Evolutionary conservation across 2,329 filamentous ascomycete species (phyloP), one percentile per base, ranked within the genome.

Genomic region (Beauveria bassiana): DNA sequence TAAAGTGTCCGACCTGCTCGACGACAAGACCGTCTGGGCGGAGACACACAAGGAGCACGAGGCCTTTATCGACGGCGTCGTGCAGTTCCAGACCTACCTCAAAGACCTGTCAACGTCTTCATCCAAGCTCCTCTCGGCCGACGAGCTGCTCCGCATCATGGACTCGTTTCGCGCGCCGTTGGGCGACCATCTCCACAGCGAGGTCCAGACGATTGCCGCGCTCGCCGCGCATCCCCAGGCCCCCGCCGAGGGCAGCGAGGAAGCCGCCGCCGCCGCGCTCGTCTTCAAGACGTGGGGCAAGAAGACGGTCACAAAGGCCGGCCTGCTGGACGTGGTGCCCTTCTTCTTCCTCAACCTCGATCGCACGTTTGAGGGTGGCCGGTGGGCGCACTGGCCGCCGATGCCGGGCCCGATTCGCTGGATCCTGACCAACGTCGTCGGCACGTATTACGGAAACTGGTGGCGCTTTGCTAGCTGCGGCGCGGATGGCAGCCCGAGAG

Each of bases 401-500:
- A 87, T 88, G 75, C 85, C 85, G 1, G 77, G 75, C 5, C 79
- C 82, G 3, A 77, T 87, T 63, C 78, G 79, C 61, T 88, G 84
- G 84, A 80, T 79, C 0, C 67, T 88, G 64, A 76, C 82, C 42
- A 86, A 86, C 66, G 70, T 87, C 49, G 83, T 76, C 1, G 84
- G 83, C 2, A 77, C 80, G 42, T 81, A 78, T 71, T 77, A 86
- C 65, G 78, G 78, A 42, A 75, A 78, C 3, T 82, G 81, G 79
- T 88, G 86, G 85, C 85, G 80, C 73, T 89, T 87, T 75, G 77
- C 83, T 38, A 87, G 84, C 67, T 88, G 85, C 66, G 80, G 84
- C 66, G 72, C 75, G 4, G 68, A 72, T 0, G 84, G 84, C 2
- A 72, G 73, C 68, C 83, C 81, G 49, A 79, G 79, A 70, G 76